Conservation (phyloP, 2,329 filamentous ascomycete genomes). For the Penicillium sp. region DNA sequence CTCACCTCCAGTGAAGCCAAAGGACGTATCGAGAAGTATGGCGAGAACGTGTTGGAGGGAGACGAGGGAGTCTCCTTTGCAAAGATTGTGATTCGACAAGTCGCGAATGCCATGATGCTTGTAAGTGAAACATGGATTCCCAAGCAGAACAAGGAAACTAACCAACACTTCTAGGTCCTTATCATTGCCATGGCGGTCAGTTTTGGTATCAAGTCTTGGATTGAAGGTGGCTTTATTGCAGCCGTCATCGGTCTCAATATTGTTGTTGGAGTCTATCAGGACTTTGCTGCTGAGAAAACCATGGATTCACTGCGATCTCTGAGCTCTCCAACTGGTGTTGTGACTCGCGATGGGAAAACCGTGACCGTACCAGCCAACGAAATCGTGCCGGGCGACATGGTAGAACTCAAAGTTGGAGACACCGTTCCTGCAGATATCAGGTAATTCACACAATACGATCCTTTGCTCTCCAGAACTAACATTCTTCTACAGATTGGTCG, state of each 20-base stretch:
- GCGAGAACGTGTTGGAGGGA: constrained; percentile 62
- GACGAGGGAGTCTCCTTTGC: constrained; percentile 60
- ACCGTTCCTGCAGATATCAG: constrained; percentile 58
- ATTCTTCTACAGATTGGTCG: constrained; percentile 43
- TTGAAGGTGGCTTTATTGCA: constrained; percentile 57
- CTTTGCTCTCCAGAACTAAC: constrained; percentile 21
- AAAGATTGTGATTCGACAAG: constrained; percentile 62
- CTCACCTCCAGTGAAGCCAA: constrained; percentile 53
- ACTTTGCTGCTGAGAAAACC: constrained; percentile 58
- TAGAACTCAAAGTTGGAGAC: constrained; percentile 54
- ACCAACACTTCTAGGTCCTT: constrained; percentile 54
- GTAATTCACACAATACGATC: constrained; percentile 29
- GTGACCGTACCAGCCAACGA: constrained; percentile 52
- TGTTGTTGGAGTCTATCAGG: constrained; percentile 56
- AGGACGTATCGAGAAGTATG: constrained; percentile 52
- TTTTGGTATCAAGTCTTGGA: constrained; percentile 53
- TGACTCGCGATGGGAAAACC: constrained; percentile 55
- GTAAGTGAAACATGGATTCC: constrained; percentile 36
- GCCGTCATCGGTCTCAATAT: constrained; percentile 57
- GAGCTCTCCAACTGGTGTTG: constrained; percentile 54
- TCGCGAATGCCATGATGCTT: constrained; percentile 65
- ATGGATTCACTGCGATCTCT: constrained; percentile 56
- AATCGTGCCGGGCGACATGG: constrained; percentile 60
- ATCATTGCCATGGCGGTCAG: constrained; percentile 67
- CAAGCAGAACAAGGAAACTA: neutral